phyloP scores from a whole-genome alignment of 257 asterid genomes.

The Petrea volubilis region DNA sequence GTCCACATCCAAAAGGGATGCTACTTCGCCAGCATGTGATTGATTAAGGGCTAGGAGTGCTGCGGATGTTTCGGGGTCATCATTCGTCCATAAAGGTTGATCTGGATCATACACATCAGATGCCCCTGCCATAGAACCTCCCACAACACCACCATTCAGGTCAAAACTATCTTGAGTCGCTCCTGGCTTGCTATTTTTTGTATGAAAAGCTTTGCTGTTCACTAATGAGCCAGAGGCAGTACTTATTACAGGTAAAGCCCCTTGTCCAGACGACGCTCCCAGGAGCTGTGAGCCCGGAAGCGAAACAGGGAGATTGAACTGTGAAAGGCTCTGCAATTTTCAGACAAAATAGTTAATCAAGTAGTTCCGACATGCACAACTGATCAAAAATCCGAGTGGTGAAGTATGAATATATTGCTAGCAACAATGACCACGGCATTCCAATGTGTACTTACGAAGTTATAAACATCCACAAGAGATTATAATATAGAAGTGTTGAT shows the following conservation, averaged over 20 bases:
- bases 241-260: conserved; percentile 46
- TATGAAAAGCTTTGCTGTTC: conserved; percentile 50
- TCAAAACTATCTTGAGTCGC: conserved; percentile 53
- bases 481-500: background rate
- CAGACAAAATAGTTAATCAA: conserved; percentile 30
- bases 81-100: conserved; percentile 89
- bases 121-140: conserved; percentile 55
- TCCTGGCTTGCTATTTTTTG: conserved; percentile 55
- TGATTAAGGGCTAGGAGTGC: conserved; percentile 51
- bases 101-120: conserved; percentile 96
- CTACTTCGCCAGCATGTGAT: conserved; percentile 51
- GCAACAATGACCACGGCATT: conserved; percentile 8
- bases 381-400: conserved; percentile 1
- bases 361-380: background rate
- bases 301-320: conserved; percentile 82
- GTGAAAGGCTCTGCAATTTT: conserved; percentile 75
- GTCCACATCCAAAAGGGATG: conserved; percentile 42
- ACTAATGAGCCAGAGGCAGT: conserved; percentile 44
- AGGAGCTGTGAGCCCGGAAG: conserved; percentile 63
- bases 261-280: conserved; percentile 62
- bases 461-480: conserved; percentile 7
- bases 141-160: conserved; percentile 49
- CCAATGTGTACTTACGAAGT: background rate
- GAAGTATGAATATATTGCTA: conserved; percentile 8
- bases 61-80: conserved; percentile 62